Evolutionary conservation across 2,329 filamentous ascomycete species (phyloP), one percentile per base, ranked within the genome.

Genomic region (Xylaria sp.): DNA sequence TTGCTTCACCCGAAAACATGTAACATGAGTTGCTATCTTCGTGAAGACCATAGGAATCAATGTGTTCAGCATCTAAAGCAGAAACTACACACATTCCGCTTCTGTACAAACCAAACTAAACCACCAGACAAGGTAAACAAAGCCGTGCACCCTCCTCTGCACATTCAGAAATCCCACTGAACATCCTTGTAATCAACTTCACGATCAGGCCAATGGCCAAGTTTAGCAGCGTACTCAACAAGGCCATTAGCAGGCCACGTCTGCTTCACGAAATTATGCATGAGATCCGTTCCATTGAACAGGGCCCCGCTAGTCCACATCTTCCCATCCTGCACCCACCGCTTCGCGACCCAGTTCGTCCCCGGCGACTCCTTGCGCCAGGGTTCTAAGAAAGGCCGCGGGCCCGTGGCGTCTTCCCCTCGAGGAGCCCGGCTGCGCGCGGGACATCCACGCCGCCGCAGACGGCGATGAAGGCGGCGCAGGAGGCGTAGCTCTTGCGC

Each of bases 161-260:
- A 19, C 8, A 9, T 17, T 7, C 15, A 43, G 19, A 55, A 12
- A 12, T 55, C 17, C 51, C 52, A 59, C 0, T 12, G 23, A 4
- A 53, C 57, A 60, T 60, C 57, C 50, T 60, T 60, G 14, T 49
- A 60, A 17, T 60, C 51, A 14, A 60, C 35, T 37, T 60, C 57
- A n/a, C 57, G 43, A 43, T 60, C 57, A 14, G 57, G 57, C 57
- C 57, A 60, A 6, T 42, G 21, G 12, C 57, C 57, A 19, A 55
- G 2, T 25, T 42, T 55, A 4, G 17, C 21, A 7, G 17, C 6
- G 17, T 19, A 60, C 6, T 50, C 37, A 1, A 35, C 35, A 15
- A 43, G 6, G 5, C 0, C n/a, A 6, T 14, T 45, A 3, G 33
- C 6, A 4, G 17, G n/a, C 58, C 45, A 61, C 3, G 17, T 28